Percentiles rank a stretch among this genome's conserved stretches.
These are phyloP conservation scores for sorghum (Sorghum bicolor) DNA, from an alignment of 176 grass and related monocot genomes.

Conservation along the genomic window Sorghum_bicolor_NCBIv3 NC_012874.2:4303501-4304000, in stretches of 20 bases:
- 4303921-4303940: constrained; percentile 92
- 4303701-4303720: constrained; percentile 47
- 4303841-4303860: constrained; percentile 37
- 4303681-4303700: constrained; percentile 32
- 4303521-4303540: constrained; percentile 5
- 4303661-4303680: constrained; percentile 50
- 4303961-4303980: constrained; percentile 78
- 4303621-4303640: constrained; percentile 51
- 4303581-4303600: constrained; percentile 69
- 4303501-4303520: not conserved
- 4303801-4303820: constrained; percentile 40
- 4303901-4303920: constrained; percentile 47
- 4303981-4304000: constrained; percentile 53
- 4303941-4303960: constrained; percentile 88
- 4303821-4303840: constrained; percentile 30
- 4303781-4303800: constrained; percentile 27
- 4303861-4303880: constrained; percentile 50
- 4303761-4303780: constrained; percentile 68
- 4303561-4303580: constrained; percentile 24
- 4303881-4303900: constrained; percentile 40
- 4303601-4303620: constrained; percentile 86
- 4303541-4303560: constrained; percentile 19
- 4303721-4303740: constrained; percentile 51
- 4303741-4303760: constrained; percentile 88
- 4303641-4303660: constrained; percentile 35